These are phyloP conservation scores for Epichloe glyceriae DNA, from an alignment of 2,329 filamentous ascomycete species.

Conservation along the genomic window DNA sequence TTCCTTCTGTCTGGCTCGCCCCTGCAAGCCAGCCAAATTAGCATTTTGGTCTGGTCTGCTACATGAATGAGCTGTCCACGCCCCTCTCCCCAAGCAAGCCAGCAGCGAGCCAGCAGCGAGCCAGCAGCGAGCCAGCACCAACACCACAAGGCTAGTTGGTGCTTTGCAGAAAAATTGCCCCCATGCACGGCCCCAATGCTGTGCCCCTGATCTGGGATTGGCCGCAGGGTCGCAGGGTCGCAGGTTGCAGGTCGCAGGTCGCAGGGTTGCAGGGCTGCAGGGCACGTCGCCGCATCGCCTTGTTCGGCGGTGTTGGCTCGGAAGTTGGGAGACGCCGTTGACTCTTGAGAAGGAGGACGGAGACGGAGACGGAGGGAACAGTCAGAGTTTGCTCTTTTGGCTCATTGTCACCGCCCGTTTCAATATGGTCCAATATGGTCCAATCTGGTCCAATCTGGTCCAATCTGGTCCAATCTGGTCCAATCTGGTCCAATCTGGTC, in stretches of 20 bases:
- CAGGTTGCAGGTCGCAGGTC: too few species aligned
- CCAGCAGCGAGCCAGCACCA: too few species aligned
- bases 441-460: too few species aligned
- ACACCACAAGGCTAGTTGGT: conserved; percentile 3
- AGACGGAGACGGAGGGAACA: too few species aligned
- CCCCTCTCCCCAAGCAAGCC: neutral
- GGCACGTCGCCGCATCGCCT: conserved; percentile 9
- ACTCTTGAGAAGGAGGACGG: too few species aligned
- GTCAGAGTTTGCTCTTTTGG: conserved; percentile 6
- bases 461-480: too few species aligned
- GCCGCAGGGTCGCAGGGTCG: neutral
- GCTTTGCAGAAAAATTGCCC: neutral
- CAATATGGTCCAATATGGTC: conserved; percentile 20
- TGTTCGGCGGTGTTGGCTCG: conserved; percentile 3
- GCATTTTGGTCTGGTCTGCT: neutral
- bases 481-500: conserved; percentile 6
- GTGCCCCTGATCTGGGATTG: conserved; percentile 9
- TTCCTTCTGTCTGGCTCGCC: neutral
- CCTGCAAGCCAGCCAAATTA: neutral
- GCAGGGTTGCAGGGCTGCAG: neutral
- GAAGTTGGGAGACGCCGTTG: neutral
- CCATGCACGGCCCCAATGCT: conserved; percentile 11
- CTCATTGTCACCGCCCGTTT: conserved; percentile 23
- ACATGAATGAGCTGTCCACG: neutral
- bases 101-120: too few species aligned